phyloP scores from a whole-genome alignment of 805 yeast species.

The Blastobotrys americana region DNA sequence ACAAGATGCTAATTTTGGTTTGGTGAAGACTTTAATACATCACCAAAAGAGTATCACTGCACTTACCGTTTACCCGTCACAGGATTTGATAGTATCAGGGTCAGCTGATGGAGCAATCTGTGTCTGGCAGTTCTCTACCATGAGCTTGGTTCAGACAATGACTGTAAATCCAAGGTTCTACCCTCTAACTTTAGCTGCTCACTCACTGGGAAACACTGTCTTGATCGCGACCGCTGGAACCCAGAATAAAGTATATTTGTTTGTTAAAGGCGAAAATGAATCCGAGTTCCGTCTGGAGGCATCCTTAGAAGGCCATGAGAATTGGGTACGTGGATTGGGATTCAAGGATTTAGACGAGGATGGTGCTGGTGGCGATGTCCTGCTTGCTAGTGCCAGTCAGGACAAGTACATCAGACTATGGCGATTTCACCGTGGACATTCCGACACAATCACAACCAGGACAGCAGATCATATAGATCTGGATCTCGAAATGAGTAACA shows the following conservation, averaged over 20 bases:
- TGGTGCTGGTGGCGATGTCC: slow-evolving; percentile 45
- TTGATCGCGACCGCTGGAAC: slow-evolving; percentile 32
- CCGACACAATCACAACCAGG: slow-evolving; percentile 34
- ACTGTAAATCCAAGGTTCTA: slow-evolving; percentile 20
- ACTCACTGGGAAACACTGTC: slow-evolving; percentile 10
- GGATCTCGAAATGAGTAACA: slow-evolving; percentile 52
- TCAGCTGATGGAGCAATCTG: slow-evolving; percentile 51
- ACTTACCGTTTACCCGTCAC: slow-evolving; percentile 37
- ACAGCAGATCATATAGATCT: slow-evolving; percentile 47
- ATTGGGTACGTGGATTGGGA: slow-evolving; percentile 79
- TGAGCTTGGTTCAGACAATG: background rate
- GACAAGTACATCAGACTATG: slow-evolving; percentile 89
- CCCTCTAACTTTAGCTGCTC: slow-evolving; percentile 23
- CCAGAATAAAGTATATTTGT: slow-evolving; percentile 42
- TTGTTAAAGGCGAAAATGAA: slow-evolving; percentile 30
- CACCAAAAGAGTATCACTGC: slow-evolving; percentile 50
- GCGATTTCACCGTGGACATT: slow-evolving; percentile 44
- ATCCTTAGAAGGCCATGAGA: slow-evolving; percentile 81
- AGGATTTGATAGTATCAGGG: slow-evolving; percentile 47
- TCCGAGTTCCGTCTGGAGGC: slow-evolving; percentile 38
- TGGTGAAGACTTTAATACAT: slow-evolving; percentile 31
- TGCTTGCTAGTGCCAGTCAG: slow-evolving; percentile 86
- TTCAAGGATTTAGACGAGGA: slow-evolving; percentile 38
- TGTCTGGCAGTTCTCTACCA: background rate
- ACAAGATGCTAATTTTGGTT: slow-evolving; percentile 9